phyloP scores from a whole-genome alignment of 108 stramenopile species.

The Seminavis robusta region DNA sequence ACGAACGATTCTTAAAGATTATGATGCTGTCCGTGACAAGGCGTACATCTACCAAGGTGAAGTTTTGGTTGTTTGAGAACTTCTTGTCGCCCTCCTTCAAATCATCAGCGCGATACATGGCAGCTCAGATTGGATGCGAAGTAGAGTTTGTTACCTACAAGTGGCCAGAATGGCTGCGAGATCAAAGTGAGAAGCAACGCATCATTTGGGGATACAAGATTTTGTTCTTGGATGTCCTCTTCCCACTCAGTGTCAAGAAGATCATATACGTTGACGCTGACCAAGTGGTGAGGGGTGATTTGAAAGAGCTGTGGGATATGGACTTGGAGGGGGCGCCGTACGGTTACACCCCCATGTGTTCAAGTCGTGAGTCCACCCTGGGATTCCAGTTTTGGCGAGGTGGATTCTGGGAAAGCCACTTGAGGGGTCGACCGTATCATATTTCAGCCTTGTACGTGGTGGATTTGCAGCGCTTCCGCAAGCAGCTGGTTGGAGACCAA shows the following conservation, averaged over 20 bases:
- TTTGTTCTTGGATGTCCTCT: constrained; percentile 98
- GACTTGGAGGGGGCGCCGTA: constrained; percentile 85
- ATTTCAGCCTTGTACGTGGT: constrained; percentile 99
- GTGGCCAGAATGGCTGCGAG: constrained; percentile 99
- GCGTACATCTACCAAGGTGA: constrained; percentile 89
- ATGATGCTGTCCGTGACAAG: constrained; percentile 99
- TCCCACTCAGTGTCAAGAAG: constrained; percentile 94
- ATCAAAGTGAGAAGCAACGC: constrained; percentile 97
- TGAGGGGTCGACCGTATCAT: constrained; percentile 90
- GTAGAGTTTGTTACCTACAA: constrained; percentile 93
- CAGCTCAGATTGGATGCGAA: constrained; percentile 82
- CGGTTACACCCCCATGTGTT: constrained; percentile 98
- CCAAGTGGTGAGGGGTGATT: constrained; percentile 96
- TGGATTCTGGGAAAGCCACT: constrained; percentile 94
- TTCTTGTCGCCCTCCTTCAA: constrained; percentile 95
- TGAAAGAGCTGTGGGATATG: constrained; percentile 97
- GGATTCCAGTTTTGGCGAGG: constrained; percentile 95
- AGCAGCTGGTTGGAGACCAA: constrained; percentile 87
- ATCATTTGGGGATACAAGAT: constrained; percentile 99
- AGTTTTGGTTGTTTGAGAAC: constrained; percentile 99
- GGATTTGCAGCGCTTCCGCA: constrained; percentile 90
- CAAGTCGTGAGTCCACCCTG: constrained; percentile 86
- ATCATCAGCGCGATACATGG: constrained; percentile 75
- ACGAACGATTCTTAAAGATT: constrained; percentile 96
- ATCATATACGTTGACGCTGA: constrained; percentile 97